Percentiles rank a stretch among this genome's conserved stretches.
These are phyloP conservation scores for Podaxis mareebaensis DNA, from an alignment of 768 basidiomycete genomes.

Conservation along the genomic window DNA sequence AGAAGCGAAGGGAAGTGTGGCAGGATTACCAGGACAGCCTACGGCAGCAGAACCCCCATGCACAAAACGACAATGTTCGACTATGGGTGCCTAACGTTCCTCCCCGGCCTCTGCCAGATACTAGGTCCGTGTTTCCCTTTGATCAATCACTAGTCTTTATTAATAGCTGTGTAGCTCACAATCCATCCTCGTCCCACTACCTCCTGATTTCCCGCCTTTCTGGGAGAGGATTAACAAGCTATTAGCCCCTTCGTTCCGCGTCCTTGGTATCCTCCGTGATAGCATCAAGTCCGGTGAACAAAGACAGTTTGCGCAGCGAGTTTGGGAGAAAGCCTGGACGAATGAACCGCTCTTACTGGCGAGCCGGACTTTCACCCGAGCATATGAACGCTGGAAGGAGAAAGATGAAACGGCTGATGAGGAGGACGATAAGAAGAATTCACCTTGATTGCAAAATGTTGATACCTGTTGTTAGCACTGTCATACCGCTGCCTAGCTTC, in stretches of 20 bases:
- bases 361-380: conserved; percentile 37
- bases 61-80: conserved; percentile 26
- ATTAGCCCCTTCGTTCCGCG: conserved; percentile 56
- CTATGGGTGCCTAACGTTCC: conserved; percentile 45
- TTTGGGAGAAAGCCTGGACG: conserved; percentile 66
- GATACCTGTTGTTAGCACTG: conserved; percentile 6
- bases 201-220: conserved; percentile 56
- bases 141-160: conserved; percentile 7
- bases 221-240: conserved; percentile 53
- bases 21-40: conserved; percentile 53
- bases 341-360: conserved; percentile 58
- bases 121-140: conserved; percentile 31
- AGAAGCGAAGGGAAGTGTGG: conserved; percentile 44
- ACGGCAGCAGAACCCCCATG: conserved; percentile 26
- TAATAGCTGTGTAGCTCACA: conserved; percentile 34
- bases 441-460: conserved; percentile 21
- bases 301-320: conserved; percentile 51
- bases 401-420: conserved; percentile 37
- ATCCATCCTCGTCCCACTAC: conserved; percentile 59
- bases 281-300: conserved; percentile 62
- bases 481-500: neutral
- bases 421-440: conserved; percentile 39
- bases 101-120: conserved; percentile 40
- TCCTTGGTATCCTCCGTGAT: conserved; percentile 50
- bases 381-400: conserved; percentile 49